A percentile compares a stretch with the other conserved stretches of the same genome.
Evolutionary conservation across 208 protist species (phyloP).

Genomic region (Leptomonas seymouri): DNA sequence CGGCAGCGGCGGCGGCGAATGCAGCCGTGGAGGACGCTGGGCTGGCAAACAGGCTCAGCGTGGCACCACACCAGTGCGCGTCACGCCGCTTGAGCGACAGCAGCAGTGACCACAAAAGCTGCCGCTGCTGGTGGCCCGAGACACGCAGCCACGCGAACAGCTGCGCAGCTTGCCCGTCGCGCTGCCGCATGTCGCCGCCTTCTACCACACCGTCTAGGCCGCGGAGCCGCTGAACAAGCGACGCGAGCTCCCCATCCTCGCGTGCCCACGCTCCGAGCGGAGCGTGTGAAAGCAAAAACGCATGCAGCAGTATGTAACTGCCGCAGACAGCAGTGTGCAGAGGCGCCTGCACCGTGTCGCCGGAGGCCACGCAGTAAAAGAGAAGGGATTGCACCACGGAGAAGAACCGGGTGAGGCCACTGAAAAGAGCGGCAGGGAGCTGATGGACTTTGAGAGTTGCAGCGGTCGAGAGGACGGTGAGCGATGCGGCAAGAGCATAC

Average conservation of each 20-base stretch:
- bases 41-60: slow-evolving; percentile 9
- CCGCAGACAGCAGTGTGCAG: slow-evolving; percentile 17
- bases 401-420: slow-evolving; percentile 18
- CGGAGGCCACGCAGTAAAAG: slow-evolving; percentile 22
- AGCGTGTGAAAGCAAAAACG: slow-evolving; percentile 22
- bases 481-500: slow-evolving; percentile 35
- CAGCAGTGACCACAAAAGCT: slow-evolving; percentile 29
- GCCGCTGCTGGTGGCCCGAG: slow-evolving; percentile 13
- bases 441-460: slow-evolving; percentile 8
- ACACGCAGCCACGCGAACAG: slow-evolving; percentile 17
- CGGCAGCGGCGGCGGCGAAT: neutral
- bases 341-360: neutral
- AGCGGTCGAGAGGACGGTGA: slow-evolving; percentile 23
- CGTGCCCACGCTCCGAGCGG: slow-evolving; percentile 11
- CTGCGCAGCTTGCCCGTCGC: neutral
- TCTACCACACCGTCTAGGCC: neutral
- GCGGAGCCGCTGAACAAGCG: slow-evolving; percentile 21
- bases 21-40: slow-evolving; percentile 19
- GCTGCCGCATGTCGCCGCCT: neutral
- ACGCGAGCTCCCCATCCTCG: slow-evolving; percentile 21
- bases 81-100: slow-evolving; percentile 20
- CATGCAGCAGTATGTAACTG: slow-evolving; percentile 33
- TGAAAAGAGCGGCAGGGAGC: slow-evolving; percentile 1
- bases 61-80: slow-evolving; percentile 14
- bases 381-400: slow-evolving; percentile 19